Evolutionary conservation across 2,329 filamentous ascomycete genomes (phyloP).

Genomic region (Neocatenulostroma microsporum): DNA sequence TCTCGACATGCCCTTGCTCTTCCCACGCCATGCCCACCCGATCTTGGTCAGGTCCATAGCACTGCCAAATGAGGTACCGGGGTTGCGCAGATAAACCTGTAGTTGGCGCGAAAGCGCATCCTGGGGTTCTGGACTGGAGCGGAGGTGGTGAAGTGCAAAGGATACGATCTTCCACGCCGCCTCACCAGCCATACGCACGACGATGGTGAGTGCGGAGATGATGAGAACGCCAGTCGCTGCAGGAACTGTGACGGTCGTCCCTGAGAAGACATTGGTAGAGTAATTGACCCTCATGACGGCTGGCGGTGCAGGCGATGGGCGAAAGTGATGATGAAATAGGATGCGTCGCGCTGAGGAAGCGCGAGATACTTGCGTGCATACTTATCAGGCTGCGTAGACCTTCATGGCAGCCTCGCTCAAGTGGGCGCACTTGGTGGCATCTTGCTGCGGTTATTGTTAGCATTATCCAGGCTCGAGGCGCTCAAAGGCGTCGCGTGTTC

Average conservation of each 20-base stretch:
- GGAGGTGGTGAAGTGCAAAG: conserved; percentile 6
- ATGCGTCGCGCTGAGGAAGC: too few species aligned
- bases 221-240: conserved; percentile 3
- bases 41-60: conserved; percentile 1
- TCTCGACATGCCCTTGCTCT: neutral
- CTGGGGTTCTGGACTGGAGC: conserved; percentile 1
- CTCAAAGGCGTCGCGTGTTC: too few species aligned
- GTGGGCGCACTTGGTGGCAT: too few species aligned
- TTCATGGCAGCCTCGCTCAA: too few species aligned
- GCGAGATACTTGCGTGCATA: too few species aligned
- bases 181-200: conserved; percentile 6
- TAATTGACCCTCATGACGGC: conserved; percentile 5
- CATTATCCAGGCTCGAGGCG: too few species aligned
- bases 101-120: conserved; percentile 2
- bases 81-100: conserved; percentile 7
- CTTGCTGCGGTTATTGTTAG: too few species aligned
- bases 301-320: too few species aligned
- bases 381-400: too few species aligned
- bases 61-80: conserved; percentile 2
- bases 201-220: conserved; percentile 5
- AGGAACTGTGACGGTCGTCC: conserved; percentile 5
- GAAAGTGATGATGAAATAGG: too few species aligned
- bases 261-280: conserved; percentile 3
- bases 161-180: conserved; percentile 6
- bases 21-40: conserved; percentile 2